Conservation (phyloP, 139 green algal genomes). For the Asterochloris erici region DNA sequence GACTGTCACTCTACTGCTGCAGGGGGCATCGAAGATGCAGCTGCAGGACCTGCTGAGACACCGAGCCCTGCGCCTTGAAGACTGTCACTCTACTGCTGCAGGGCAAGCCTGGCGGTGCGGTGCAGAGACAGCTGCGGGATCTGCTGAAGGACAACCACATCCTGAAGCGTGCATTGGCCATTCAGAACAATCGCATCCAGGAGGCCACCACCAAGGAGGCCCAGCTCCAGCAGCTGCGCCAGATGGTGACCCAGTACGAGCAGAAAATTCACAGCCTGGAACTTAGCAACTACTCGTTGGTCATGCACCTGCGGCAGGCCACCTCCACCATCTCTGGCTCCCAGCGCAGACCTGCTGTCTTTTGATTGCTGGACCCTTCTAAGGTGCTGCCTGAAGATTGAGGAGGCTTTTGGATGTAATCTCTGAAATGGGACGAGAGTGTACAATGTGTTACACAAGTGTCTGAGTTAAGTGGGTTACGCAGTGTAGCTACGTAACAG, state of each 20-base stretch:
- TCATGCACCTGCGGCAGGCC: constrained; percentile 70
- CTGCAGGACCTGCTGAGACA: too few species aligned
- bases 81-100: not conserved
- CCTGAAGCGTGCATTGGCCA: constrained; percentile 80
- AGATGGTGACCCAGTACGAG: constrained; percentile 52
- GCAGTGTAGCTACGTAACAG: too few species aligned
- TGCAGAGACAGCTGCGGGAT: constrained; percentile 37
- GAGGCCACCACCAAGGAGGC: constrained; percentile 34
- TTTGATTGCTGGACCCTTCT: constrained; percentile 22
- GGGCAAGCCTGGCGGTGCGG: not conserved
- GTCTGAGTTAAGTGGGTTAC: too few species aligned
- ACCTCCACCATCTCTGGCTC: constrained; percentile 14
- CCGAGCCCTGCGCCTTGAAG: too few species aligned
- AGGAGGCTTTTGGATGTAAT: too few species aligned
- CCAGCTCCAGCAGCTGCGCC: constrained; percentile 47
- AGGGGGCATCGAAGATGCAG: too few species aligned
- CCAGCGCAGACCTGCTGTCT: constrained; percentile 50
- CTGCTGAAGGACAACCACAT: constrained; percentile 57
- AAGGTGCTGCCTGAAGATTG: not conserved
- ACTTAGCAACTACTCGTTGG: constrained; percentile 73
- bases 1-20: too few species aligned
- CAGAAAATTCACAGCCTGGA: constrained; percentile 60
- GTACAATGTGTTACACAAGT: too few species aligned
- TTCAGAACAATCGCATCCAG: constrained; percentile 71
- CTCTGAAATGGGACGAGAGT: too few species aligned